Evolutionary conservation across 441 rosid species (phyloP), one percentile per base, ranked within the genome.

Genomic region (Populus hybrid): DNA sequence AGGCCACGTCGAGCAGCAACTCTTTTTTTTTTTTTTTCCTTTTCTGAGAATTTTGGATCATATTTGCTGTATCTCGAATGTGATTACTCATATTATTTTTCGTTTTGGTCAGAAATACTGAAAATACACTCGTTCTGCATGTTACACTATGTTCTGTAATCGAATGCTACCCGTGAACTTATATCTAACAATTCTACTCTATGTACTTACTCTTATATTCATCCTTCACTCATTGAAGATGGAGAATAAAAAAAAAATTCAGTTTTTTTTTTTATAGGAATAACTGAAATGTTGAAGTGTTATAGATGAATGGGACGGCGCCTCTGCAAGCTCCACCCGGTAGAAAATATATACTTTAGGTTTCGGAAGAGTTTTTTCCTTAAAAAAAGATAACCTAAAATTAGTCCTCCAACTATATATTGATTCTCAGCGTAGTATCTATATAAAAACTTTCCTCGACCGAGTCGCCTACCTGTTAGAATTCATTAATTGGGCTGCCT

Each of bases 1-100:
- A 85, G 79, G 83, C 59, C 68, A 32, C 7, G 20, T 50, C 7
- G 57, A 50, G 57, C 57, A 50, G 57, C 1, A 46, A 46, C 57
- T 14, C n/a, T 50, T 50, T 46, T 50, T 50, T 11, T 12, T 12
- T 46, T 14, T 50, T 8, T 50, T 50, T 16, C 57, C 20, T 50
- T 50, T 50, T 50, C 57, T 50, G 57, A 50, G 18, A 50, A 50
- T 50, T 50, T 16, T 14, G 57, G 20, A 50, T 50, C 57, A 5
- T 50, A 14, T 50, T 50, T 50, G 7, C 20, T 50, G 57, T 50
- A 50, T 50, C 57, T 50, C 57, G 57, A 50, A 50, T 50, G 57
- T 50, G 57, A 50, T 50, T 50, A 50, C 20, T 50, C 57, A 14
- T 50, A 14, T 50, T 50, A 50, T 50, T 50, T 50, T 50, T 50